Evolutionary conservation across 192 early-diverging fungal genomes (phyloP), one percentile per base, ranked within the genome.

Genomic region (Fimicolochytrium jonesii): DNA sequence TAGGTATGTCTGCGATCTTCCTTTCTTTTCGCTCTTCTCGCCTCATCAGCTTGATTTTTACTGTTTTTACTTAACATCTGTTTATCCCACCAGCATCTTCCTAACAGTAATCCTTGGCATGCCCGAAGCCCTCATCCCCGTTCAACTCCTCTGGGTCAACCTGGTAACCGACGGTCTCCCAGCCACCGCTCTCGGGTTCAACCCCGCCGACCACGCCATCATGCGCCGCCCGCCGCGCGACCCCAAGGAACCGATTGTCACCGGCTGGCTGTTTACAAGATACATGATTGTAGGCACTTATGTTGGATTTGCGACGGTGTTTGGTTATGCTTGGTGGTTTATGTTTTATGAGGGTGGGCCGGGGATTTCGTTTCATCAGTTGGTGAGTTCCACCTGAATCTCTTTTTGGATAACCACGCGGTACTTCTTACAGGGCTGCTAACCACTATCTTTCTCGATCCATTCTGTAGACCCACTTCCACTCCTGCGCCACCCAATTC

Each of bases 291-390:
- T 97, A 59, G 95, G 95, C 64, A 80, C 77, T 10, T 97, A 94
- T 61, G 97, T 99, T 51, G 95, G 95, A 48, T 67, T 71, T 17
- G 94, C 95, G 3, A 97, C 95, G 36, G 87, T 97, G 17, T 92
- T 92, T 86, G 97, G 90, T 22, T 97, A 97, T 66, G 93, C 89
- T 1, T 97, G 97, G 95, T 97, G 93, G 92, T 97, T 93, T 73
- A 88, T 99, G 83, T 96, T 86, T 67, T 96, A 95, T 73, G 53
- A 71, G 5, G 74, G 67, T n/a, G 94, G 94, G 28, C 96, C 96
- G 4, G 87, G 88, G 51, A 89, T 99, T 56, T 77, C 83, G 26
- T 99, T 86, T 72, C 73, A 87, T 59, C 90, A 99, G 71, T 76
- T 99, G 75, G 88, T 89, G 66, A 62, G 80, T 37, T 0, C 46